Percentiles rank a stretch among this genome's conserved stretches.
Conservation (phyloP, 805 yeast species). For the Kregervanrija fluxuum region DNA sequence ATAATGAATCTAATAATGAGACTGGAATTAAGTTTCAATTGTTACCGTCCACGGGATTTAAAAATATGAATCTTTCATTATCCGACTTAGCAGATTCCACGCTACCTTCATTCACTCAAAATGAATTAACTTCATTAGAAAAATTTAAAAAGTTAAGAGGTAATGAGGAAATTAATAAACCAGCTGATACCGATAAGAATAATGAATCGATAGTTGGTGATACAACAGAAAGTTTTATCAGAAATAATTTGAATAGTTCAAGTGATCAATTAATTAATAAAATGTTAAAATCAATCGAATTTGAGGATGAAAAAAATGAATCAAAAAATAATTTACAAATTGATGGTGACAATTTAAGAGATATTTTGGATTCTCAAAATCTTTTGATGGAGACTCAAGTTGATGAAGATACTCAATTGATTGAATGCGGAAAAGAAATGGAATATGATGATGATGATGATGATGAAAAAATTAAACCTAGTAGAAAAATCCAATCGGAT, state of each 20-base stretch:
- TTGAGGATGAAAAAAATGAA: not conserved
- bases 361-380: conserved; percentile 23
- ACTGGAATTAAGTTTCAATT: conserved; percentile 12
- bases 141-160: conserved; percentile 15
- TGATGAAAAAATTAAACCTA: conserved; percentile 15
- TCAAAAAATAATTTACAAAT: conserved; percentile 6
- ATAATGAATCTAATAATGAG: conserved; percentile 7
- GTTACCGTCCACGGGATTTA: conserved; percentile 9
- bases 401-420: conserved; percentile 13
- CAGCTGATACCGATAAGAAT: too few relatives aligned
- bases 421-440: conserved; percentile 7
- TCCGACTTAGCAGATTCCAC: conserved; percentile 21
- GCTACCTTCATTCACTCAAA: conserved; percentile 11
- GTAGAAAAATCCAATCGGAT: conserved; percentile 4
- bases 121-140: conserved; percentile 6
- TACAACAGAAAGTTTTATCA: not conserved
- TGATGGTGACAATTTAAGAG: conserved; percentile 15
- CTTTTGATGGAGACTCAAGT: conserved; percentile 25
- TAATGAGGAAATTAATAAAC: not conserved
- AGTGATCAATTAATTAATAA: not conserved
- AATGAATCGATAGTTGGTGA: not conserved
- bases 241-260: not conserved
- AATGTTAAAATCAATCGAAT: not conserved
- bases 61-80: conserved; percentile 17
- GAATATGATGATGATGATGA: conserved; percentile 14